Base-by-base conservation (phyloP, 2,329 filamentous ascomycete genomes). In the Juglanconis sp. region DNA sequence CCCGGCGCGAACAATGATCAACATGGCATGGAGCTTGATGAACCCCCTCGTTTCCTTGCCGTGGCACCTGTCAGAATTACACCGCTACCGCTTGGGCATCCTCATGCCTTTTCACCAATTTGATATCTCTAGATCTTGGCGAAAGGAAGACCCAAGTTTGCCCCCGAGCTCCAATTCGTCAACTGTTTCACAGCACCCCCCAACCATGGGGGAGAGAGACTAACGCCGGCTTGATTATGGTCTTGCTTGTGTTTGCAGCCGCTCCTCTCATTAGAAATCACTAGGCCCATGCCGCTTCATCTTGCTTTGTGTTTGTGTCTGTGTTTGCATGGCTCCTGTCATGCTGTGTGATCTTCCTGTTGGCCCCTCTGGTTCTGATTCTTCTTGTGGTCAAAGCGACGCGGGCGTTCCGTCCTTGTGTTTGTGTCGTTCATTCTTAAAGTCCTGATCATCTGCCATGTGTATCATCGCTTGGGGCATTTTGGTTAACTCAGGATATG, bases 401-500 rank as follows among this genome's bases (percentile, higher is more conserved):
- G 34, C 53, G 54, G 30, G 51, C 42, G 15, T 44, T 44, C 47
- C 24, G 47, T 31, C 44, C 34, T 49, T 13, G 49, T 57, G 51
- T 34, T 32, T 47, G 38, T 46, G 30, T 56, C 38, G 6, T 46
- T 36, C 44, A 31, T 24, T 56, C 32, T 17, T 56, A 61, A 46
- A 63, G 34, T 47, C 40, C 17, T 52, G 48, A 15, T 53, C 36
- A 48, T 42, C 47, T 44, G 58, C 54, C 54, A 63, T 63, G 58
- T 58, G 58, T 49, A 32, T 17, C 51, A 51, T 36, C 48, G 36
- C 51, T 51, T 48, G 53, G 54, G 55, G 44, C 32, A 24, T 50
- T 42, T 55, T 52, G 50, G 57, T 61, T 63, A 63, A 63, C 61
- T 55, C 48, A 38, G 46, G 56, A 50, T 35, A 79, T 79, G 77